Evolutionary conservation across 768 basidiomycete species (phyloP).

Genomic region (Punctularia strigosozonata): DNA sequence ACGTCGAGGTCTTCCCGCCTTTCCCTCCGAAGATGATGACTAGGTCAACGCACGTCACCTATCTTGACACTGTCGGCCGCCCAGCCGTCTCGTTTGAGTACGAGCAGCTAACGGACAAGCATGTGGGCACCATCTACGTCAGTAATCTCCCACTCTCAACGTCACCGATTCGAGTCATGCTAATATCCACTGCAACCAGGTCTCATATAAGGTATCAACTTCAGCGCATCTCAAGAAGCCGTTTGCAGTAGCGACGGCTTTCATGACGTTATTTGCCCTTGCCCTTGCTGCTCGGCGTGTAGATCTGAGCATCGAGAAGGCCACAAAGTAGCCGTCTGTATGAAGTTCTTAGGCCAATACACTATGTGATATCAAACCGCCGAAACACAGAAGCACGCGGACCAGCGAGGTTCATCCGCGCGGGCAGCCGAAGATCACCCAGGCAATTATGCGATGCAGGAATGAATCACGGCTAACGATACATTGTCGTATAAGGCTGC

Average conservation of each 20-base stretch:
- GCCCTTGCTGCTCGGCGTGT: constrained; percentile 35
- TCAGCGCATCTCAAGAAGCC: constrained; percentile 84
- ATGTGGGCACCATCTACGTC: constrained; percentile 75
- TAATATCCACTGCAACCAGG: constrained; percentile 31
- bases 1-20: constrained; percentile 65
- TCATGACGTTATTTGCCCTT: constrained; percentile 52
- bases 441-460: not conserved
- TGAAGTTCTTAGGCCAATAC: not conserved
- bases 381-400: not conserved
- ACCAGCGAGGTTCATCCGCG: not conserved
- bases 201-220: constrained; percentile 76
- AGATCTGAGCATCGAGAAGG: constrained; percentile 34
- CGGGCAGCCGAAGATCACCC: not conserved
- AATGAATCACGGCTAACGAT: not conserved
- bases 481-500: not conserved
- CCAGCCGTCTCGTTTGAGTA: constrained; percentile 69
- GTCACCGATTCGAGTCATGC: constrained; percentile 3
- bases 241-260: constrained; percentile 59
- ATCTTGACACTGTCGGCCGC: constrained; percentile 86
- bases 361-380: constrained; percentile 11
- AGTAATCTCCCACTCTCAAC: constrained; percentile 20
- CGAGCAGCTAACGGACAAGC: constrained; percentile 64
- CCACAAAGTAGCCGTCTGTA: constrained; percentile 10
- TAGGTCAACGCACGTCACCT: constrained; percentile 66
- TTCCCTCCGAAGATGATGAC: constrained; percentile 59